Conservation (phyloP, 441 rosid genomes). For the Gossypium gossypioides region DNA sequence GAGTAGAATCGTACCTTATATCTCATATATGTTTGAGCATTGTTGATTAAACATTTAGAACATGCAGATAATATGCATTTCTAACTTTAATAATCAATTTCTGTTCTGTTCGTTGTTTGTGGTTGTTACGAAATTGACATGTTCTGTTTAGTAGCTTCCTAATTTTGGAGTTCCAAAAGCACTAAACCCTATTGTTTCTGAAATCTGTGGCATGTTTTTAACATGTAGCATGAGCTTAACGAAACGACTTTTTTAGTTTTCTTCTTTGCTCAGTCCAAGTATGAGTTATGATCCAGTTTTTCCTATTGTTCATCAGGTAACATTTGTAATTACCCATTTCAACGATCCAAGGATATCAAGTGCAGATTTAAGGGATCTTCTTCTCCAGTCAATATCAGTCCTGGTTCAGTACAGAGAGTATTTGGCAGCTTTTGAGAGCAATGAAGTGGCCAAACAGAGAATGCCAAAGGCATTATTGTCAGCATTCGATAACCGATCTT, state of each 20-base stretch:
- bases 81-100: neutral
- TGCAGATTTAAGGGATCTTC: slow-evolving; percentile 84
- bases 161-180: neutral
- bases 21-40: slow-evolving; percentile 1
- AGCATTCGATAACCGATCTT: slow-evolving; percentile 91
- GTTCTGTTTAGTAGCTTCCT: neutral
- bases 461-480: slow-evolving; percentile 74
- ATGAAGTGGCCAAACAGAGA: slow-evolving; percentile 66
- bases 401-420: slow-evolving; percentile 84
- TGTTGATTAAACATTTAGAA: slow-evolving; percentile 10
- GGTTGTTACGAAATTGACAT: slow-evolving; percentile 6
- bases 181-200: neutral
- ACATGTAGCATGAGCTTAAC: neutral
- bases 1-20: neutral
- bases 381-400: slow-evolving; percentile 92
- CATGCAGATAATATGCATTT: neutral
- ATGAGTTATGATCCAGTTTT: neutral
- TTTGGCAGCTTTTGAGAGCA: slow-evolving; percentile 76
- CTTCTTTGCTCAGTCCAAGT: neutral
- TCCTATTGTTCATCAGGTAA: slow-evolving; percentile 44
- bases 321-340: slow-evolving; percentile 85
- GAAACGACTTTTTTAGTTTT: neutral
- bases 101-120: slow-evolving; percentile 1
- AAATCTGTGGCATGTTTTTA: neutral
- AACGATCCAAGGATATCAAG: slow-evolving; percentile 81